phyloP scores from a whole-genome alignment of 768 basidiomycete genomes.

The Mycena vitilis region DNA sequence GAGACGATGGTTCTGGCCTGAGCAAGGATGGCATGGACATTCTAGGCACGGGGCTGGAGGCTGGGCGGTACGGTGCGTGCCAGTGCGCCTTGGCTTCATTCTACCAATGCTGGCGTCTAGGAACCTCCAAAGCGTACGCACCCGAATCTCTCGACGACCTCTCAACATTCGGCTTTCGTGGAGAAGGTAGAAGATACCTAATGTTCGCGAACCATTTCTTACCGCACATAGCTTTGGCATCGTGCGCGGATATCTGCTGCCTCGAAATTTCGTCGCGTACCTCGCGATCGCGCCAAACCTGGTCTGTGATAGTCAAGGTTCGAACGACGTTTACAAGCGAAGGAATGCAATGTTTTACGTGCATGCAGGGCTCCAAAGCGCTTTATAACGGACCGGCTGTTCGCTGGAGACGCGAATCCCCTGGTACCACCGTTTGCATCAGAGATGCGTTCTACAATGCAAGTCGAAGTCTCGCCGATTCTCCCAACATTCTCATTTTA shows the following conservation, averaged over 20 bases:
- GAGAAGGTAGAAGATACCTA: conserved; percentile 74
- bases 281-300: conserved; percentile 67
- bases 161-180: conserved; percentile 89
- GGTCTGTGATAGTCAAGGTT: conserved; percentile 86
- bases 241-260: conserved; percentile 81
- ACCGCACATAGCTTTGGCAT: conserved; percentile 75
- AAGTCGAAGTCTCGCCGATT: conserved; percentile 39
- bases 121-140: conserved; percentile 77
- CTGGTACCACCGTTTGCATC: conserved; percentile 86
- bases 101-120: conserved; percentile 48
- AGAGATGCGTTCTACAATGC: conserved; percentile 94
- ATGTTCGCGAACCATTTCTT: not conserved
- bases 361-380: conserved; percentile 67
- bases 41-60: conserved; percentile 63
- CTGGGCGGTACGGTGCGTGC: conserved; percentile 77
- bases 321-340: not conserved
- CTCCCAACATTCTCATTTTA: conserved; percentile 23
- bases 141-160: conserved; percentile 60
- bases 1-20: conserved; percentile 88
- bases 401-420: conserved; percentile 77
- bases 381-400: conserved; percentile 81
- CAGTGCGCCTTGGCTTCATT: conserved; percentile 5
- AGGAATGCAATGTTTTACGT: conserved; percentile 6
- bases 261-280: conserved; percentile 89
- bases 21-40: conserved; percentile 64